Base-by-base conservation (phyloP, 2,329 filamentous ascomycete species). In the Colletotrichum endophyticum region DNA sequence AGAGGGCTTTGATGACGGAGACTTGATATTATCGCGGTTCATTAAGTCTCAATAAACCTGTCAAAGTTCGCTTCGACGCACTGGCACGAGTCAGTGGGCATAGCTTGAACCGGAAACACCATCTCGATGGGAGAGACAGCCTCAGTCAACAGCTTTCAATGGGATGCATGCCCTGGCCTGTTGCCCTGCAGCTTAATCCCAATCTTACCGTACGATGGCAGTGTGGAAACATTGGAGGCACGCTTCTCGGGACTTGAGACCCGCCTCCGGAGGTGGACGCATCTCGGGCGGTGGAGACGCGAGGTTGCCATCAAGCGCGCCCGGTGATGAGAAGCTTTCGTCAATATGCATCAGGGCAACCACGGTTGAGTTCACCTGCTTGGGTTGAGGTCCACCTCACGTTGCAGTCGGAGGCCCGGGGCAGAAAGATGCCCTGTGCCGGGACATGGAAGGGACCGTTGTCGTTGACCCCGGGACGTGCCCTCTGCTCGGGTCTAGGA, bases 381-480 rank as follows among this genome's bases (percentile, higher is more conserved):
- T 70, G 49, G 72, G 66, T 67, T 44, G 66, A 53, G 44, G 62
- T 28, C 72, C 75, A 77, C 72, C 75, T 71, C 59, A 71, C 36
- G 75, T 77, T 75, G 66, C 72, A 77, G 36, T 75, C 72, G 75
- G 75, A 70, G 75, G 16, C 70, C 70, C 64, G 73, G 73, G 70
- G 59, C 70, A 69, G 16, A 49, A 59, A 25, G 63, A 30, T 61
- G 57, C 28, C 34, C 64, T 69, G 59, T 76, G 64, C 73, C 73
- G 70, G 66, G 70, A 73, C 64, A 39, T 66, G 73, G 73, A 56
- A 69, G 73, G 70, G 70, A 64, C 39, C 64, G 73, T 67, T 76
- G 63, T 73, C 70, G 32, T 49, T 44, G 25, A 53, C 62, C 69
- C 70, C 39, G 62, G 69, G 27, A 57, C 63, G 56, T 64, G 63